phyloP scores from a whole-genome alignment of 495 filamentous ascomycete genomes.

The Oidiodendron maius region DNA sequence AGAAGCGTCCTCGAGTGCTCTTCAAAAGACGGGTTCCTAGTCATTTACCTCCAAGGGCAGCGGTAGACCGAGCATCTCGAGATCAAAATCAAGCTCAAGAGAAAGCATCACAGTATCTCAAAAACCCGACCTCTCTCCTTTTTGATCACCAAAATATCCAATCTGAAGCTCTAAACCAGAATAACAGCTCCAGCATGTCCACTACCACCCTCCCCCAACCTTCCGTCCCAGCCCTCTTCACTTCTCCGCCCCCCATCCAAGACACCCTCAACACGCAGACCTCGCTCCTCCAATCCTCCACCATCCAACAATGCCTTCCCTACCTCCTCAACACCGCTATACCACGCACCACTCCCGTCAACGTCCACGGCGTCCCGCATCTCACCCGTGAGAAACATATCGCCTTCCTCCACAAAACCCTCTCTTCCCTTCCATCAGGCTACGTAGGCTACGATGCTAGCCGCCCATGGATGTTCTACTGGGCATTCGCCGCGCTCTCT shows the following conservation, averaged over 20 bases:
- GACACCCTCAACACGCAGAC: conserved; percentile 67
- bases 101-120: too few species aligned
- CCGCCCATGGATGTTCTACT: conserved; percentile 91
- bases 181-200: conserved; percentile 24
- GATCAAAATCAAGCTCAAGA: too few species aligned
- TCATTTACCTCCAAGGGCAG: too few species aligned
- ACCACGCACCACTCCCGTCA: conserved; percentile 37
- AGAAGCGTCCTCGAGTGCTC: conserved; percentile 17
- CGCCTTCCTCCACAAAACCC: conserved; percentile 61
- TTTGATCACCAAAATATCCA: too few species aligned
- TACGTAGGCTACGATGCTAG: conserved; percentile 73
- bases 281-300: conserved; percentile 59
- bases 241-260: conserved; percentile 51
- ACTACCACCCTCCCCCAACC: too few species aligned
- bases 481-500: conserved; percentile 68
- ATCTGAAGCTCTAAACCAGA: too few species aligned
- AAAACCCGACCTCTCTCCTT: too few species aligned
- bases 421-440: conserved; percentile 56
- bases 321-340: conserved; percentile 50
- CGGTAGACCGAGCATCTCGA: too few species aligned
- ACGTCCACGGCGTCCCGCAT: conserved; percentile 63
- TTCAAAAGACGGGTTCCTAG: conserved; percentile 20
- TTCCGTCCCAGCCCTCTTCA: conserved; percentile 67
- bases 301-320: conserved; percentile 61
- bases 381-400: conserved; percentile 68